Evolutionary conservation across 805 yeast genomes (phyloP), one percentile per base, ranked within the genome.

Genomic region (Metschnikowia colocasiae): DNA sequence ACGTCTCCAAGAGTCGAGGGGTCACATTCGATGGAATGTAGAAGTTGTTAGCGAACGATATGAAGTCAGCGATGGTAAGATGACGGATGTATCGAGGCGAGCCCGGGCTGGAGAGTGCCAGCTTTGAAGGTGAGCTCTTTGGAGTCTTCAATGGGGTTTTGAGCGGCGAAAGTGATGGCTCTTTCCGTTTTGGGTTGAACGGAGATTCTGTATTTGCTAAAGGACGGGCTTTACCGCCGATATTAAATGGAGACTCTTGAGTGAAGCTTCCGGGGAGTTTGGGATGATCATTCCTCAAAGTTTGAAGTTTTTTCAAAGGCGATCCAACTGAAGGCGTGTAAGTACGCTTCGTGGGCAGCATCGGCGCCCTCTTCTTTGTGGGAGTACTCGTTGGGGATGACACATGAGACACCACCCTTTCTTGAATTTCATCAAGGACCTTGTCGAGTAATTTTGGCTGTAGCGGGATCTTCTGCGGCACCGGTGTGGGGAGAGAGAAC

Each of bases 21-120:
- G 87, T 79, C 2, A 76, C 66, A 0, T 73, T 71, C 18, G 73
- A 65, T 0, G 87, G 87, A 20, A 85, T 67, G 59, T 81, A 80
- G 58, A 85, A 85, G 52, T 76, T 74, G 60, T 83, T 83, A 56
- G 87, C 83, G 32, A 83, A 71, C 3, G 70, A 59, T 26, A 73
- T 66, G 43, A 72, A 62, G 37, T 68, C 72, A 2, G 65, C 62
- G 18, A 71, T 59, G 13, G 63, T 57, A 23, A 68, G 59, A 33
- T 61, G 51, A n/a, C 52, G 42, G 29, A 42, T 20, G 36, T 48
- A 55, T 6, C 58, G 52, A 4, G 56, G 52, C 8, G 44, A 38
- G 20, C 40, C 32, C 19, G 45, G 35, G 7, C 20, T 33, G 19
- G 25, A 25, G 6, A 29, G 22, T 8, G 45, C 18, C 37, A 30